Conservation (phyloP, 768 basidiomycete genomes). For the Roridomyces roridus region DNA sequence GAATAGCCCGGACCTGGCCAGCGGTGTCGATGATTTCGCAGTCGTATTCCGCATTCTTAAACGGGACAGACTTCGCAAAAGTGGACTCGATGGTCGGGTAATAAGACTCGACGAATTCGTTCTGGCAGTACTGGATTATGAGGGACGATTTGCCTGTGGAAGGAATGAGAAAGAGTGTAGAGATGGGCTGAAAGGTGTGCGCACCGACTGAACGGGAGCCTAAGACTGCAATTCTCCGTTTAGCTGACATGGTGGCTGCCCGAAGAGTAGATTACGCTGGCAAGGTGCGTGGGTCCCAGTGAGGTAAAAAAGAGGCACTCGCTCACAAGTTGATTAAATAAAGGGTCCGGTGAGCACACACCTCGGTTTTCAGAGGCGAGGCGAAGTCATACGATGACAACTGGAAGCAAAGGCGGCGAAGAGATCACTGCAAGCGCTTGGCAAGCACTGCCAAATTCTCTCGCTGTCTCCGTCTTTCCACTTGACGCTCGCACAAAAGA, state of each 20-base stretch:
- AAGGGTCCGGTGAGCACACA: constrained; percentile 6
- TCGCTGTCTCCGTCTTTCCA: no score
- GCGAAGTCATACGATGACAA: constrained; percentile 13
- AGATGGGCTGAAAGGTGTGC: constrained; percentile 32
- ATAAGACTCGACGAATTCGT: constrained; percentile 91
- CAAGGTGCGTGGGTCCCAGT: constrained; percentile 7
- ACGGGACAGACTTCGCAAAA: constrained; percentile 86
- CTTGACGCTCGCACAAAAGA: no score
- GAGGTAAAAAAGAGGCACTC: constrained; percentile 15
- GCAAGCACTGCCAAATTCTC: no score
- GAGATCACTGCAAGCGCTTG: no score
- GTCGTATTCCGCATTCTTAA: constrained; percentile 91
- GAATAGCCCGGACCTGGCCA: constrained; percentile 74
- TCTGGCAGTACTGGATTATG: constrained; percentile 92
- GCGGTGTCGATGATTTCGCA: constrained; percentile 99
- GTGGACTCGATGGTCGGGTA: constrained; percentile 97
- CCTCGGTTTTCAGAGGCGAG: constrained; percentile 5
- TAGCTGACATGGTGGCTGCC: constrained; percentile 17
- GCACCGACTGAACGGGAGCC: constrained; percentile 90
- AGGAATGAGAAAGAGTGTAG: background rate
- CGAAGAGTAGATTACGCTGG: constrained; percentile 3
- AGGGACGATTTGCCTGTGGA: constrained; percentile 94
- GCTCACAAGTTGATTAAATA: constrained; percentile 20
- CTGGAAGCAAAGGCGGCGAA: no score
- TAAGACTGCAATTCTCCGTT: constrained; percentile 83